Evolutionary conservation across 352 stramenopile genomes (phyloP).

Genomic region (Blastocystis sp.): DNA sequence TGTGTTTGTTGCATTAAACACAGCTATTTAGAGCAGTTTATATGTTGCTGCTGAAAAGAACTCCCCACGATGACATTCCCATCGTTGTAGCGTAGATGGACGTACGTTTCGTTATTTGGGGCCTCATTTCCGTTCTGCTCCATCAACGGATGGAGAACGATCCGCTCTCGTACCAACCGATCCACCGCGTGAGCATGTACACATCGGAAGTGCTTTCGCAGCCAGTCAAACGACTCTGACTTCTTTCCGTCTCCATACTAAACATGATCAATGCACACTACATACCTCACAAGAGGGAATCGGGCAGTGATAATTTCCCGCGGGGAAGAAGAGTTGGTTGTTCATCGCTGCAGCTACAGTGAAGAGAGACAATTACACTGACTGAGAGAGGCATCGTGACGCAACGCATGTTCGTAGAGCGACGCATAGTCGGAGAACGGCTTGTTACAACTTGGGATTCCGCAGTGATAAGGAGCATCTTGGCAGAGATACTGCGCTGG

Average conservation of each 20-base stretch:
- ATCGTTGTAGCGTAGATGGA: constrained; percentile 6
- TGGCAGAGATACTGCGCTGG: background rate
- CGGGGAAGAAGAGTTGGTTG: constrained; percentile 16
- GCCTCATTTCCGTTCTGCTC: background rate
- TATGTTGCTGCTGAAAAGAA: background rate
- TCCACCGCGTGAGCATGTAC: background rate
- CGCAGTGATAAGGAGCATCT: background rate
- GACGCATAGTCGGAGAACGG: background rate
- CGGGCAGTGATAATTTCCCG: constrained; percentile 4
- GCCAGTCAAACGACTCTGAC: background rate
- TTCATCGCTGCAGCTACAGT: background rate
- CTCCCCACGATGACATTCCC: constrained; percentile 27
- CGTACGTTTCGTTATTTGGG: background rate
- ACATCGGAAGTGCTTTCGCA: background rate
- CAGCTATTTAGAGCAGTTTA: background rate
- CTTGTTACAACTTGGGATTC: background rate
- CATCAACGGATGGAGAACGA: background rate
- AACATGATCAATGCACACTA: background rate
- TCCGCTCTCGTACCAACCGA: background rate
- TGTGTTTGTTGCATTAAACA: too few relatives aligned
- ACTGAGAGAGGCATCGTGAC: background rate
- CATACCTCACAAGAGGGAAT: constrained; percentile 5
- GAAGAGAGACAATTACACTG: background rate
- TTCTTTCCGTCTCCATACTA: constrained; percentile 32
- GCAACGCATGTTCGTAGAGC: background rate